Conservation (phyloP, 1,284 basidiomycete genomes). For the Amylostereum areolatum region DNA sequence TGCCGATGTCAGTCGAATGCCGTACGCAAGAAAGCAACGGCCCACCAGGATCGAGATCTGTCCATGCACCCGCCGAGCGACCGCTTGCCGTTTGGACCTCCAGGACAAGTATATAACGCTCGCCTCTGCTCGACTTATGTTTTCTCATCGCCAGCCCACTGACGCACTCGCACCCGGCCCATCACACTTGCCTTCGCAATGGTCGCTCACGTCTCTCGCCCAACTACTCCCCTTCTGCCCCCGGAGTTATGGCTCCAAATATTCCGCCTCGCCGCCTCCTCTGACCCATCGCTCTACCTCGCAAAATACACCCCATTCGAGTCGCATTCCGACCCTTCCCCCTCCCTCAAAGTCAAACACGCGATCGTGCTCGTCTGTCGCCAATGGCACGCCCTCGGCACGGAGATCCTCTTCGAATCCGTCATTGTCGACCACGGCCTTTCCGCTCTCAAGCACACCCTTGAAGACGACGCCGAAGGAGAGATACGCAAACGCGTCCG, state of each 20-base stretch:
- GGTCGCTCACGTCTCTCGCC: neutral
- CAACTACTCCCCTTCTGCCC: constrained; percentile 25
- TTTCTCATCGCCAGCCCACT: neutral
- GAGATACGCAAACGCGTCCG: constrained; percentile 31
- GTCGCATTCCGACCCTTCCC: constrained; percentile 2
- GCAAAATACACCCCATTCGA: constrained; percentile 6
- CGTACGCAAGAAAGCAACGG: no score
- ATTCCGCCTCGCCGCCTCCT: constrained; percentile 48
- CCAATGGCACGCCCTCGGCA: constrained; percentile 38
- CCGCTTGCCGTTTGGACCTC: no score
- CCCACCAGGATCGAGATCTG: no score
- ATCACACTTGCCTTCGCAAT: neutral
- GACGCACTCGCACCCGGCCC: neutral
- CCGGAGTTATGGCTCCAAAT: constrained; percentile 53
- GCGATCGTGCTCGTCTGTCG: constrained; percentile 43
- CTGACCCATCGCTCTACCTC: constrained; percentile 22
- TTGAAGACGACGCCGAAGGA: constrained; percentile 15
- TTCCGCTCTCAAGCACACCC: constrained; percentile 28
- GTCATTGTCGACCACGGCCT: constrained; percentile 34
- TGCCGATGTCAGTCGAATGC: no score
- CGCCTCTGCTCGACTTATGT: neutral
- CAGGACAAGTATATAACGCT: constrained; percentile 8
- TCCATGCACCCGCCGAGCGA: no score
- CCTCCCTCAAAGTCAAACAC: constrained; percentile 40
- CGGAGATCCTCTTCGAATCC: constrained; percentile 43